phyloP scores from a whole-genome alignment of 2,329 filamentous ascomycete genomes.

The Aspergillus udagawae region DNA sequence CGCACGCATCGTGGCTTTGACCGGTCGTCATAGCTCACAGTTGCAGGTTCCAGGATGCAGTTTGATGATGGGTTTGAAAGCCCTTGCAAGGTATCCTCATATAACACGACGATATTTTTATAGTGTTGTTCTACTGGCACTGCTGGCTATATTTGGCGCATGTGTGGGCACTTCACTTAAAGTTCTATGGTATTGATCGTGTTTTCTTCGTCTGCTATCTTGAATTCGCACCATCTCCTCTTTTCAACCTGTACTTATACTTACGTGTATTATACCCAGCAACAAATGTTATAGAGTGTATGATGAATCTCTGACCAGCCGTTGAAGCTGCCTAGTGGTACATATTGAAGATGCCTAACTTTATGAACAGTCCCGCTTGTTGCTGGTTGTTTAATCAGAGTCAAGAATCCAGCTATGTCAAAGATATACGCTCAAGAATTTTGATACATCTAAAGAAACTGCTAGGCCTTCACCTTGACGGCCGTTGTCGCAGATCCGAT shows the following conservation, averaged over 20 bases:
- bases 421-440: neutral
- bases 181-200: neutral
- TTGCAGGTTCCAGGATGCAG: neutral
- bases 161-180: neutral
- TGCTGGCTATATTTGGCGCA: neutral
- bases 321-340: neutral
- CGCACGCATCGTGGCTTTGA: neutral
- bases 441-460: neutral
- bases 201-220: neutral
- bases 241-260: conserved; percentile 6
- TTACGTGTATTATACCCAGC: conserved; percentile 12
- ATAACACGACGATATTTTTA: neutral
- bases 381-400: neutral
- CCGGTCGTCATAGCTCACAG: neutral
- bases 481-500: neutral
- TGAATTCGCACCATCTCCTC: conserved; percentile 7
- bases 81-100: neutral
- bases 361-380: neutral
- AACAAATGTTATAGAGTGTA: neutral
- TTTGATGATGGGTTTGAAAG: neutral
- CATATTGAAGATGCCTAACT: neutral
- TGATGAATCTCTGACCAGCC: neutral
- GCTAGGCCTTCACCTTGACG: conserved; percentile 9
- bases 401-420: neutral
- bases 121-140: neutral